Percentiles rank a stretch among this genome's conserved stretches.
Conservation (phyloP, 768 basidiomycete genomes). For the Epithele typhae region DNA sequence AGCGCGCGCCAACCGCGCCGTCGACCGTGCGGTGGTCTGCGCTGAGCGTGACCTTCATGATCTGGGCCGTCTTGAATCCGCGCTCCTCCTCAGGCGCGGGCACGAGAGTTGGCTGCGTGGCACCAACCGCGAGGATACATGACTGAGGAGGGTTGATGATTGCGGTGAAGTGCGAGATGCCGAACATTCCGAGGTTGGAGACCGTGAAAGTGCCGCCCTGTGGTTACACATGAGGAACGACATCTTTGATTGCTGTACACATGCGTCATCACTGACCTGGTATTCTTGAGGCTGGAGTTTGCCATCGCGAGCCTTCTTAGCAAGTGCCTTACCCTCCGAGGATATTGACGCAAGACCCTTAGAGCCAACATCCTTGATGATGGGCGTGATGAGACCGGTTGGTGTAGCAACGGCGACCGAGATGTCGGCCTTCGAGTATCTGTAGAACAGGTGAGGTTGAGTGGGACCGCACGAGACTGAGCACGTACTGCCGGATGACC, state of each 20-base stretch:
- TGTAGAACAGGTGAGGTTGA: conserved; percentile 24
- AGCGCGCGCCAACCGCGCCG: conserved; percentile 91
- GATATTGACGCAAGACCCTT: conserved; percentile 95
- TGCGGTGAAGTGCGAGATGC: conserved; percentile 92
- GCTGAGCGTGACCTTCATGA: conserved; percentile 96
- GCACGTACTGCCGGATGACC: conserved; percentile 83
- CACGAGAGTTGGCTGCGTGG: conserved; percentile 79
- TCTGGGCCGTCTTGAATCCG: conserved; percentile 88
- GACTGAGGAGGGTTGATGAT: conserved; percentile 99
- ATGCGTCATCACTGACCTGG: conserved; percentile 72
- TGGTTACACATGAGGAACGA: conserved; percentile 1
- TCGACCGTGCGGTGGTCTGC: conserved; percentile 96
- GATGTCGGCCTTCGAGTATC: conserved; percentile 97
- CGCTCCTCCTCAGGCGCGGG: conserved; percentile 87
- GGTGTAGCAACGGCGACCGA: conserved; percentile 97
- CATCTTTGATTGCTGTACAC: no score
- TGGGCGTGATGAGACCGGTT: conserved; percentile 94
- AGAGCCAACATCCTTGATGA: conserved; percentile 86
- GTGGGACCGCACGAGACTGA: background rate
- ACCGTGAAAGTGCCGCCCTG: conserved; percentile 98
- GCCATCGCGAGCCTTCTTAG: conserved; percentile 94
- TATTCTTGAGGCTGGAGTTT: conserved; percentile 95
- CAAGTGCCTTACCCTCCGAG: conserved; percentile 85
- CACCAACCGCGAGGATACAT: conserved; percentile 94
- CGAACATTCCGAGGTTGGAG: conserved; percentile 99